Percentiles rank a stretch among this genome's conserved stretches.
Conservation (phyloP, 2,329 filamentous ascomycete genomes). For the Pseudopyrenochaeta lycopersici region DNA sequence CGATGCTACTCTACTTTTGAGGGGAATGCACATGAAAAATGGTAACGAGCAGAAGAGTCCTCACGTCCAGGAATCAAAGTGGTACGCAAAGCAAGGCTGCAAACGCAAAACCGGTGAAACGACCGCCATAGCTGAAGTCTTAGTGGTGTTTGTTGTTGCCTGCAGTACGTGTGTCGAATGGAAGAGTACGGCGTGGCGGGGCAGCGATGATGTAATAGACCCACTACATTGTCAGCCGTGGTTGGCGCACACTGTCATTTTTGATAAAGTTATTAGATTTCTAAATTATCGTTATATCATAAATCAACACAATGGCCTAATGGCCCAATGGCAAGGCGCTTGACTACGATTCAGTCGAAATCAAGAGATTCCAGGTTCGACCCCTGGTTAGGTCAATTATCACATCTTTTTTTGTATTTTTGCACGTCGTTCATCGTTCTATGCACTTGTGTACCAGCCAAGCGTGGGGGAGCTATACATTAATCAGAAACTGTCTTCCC, state of each 20-base stretch:
- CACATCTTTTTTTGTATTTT: constrained; percentile 4
- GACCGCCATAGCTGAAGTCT: constrained; percentile 6
- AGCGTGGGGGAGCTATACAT: no score
- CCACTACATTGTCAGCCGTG: no score
- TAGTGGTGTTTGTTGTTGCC: constrained; percentile 6
- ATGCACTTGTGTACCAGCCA: no score
- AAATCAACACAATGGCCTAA: constrained; percentile 29
- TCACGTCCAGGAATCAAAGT: background rate
- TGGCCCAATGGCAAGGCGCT: constrained; percentile 67
- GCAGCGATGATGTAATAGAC: constrained; percentile 4
- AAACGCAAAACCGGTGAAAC: background rate
- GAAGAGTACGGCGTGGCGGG: constrained; percentile 8
- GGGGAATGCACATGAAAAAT: background rate
- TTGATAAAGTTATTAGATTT: no score
- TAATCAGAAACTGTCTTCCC: no score
- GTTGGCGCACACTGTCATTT: no score
- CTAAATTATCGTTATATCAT: background rate
- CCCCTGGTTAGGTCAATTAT: constrained; percentile 30
- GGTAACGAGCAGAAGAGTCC: background rate
- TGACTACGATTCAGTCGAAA: constrained; percentile 58
- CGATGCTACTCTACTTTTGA: background rate
- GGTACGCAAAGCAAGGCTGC: background rate
- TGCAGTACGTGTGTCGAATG: constrained; percentile 8
- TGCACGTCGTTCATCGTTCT: background rate
- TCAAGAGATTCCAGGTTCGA: constrained; percentile 46